phyloP scores from a whole-genome alignment of 1,284 basidiomycete species.

The Chondrostereum purpureum region DNA sequence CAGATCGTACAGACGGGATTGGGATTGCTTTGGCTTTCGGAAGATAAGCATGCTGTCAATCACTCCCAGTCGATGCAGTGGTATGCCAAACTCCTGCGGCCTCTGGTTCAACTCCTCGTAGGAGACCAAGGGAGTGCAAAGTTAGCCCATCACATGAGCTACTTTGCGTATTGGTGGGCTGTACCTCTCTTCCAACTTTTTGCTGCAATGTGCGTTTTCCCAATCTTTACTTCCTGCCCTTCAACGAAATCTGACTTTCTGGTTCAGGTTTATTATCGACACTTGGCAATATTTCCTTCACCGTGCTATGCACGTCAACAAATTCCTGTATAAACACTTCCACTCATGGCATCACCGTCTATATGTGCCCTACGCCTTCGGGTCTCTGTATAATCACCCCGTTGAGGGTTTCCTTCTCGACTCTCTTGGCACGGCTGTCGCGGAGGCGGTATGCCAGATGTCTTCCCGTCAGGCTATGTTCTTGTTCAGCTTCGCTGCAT shows the following conservation, averaged over 20 bases:
- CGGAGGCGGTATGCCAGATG: constrained; percentile 69
- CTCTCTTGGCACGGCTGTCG: constrained; percentile 74
- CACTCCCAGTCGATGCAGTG: constrained; percentile 44
- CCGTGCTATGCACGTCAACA: constrained; percentile 87
- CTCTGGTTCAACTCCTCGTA: constrained; percentile 35
- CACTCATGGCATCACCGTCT: constrained; percentile 96
- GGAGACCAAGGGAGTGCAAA: constrained; percentile 32
- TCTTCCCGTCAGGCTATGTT: constrained; percentile 80
- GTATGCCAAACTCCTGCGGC: constrained; percentile 34
- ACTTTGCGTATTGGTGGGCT: constrained; percentile 91
- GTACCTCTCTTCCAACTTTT: constrained; percentile 76
- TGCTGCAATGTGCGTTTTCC: constrained; percentile 74
- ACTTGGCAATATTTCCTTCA: constrained; percentile 99
- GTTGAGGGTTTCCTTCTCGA: constrained; percentile 93
- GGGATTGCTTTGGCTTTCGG: constrained; percentile 66
- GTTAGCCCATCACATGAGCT: constrained; percentile 49
- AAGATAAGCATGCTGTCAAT: constrained; percentile 37
- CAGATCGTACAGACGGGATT: constrained; percentile 81
- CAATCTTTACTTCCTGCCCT: constrained; percentile 8
- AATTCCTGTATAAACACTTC: constrained; percentile 85
- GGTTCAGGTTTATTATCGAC: constrained; percentile 85
- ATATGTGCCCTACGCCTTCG: constrained; percentile 96
- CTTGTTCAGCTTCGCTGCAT: constrained; percentile 78
- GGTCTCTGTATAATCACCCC: constrained; percentile 97
- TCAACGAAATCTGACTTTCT: constrained; percentile 6